Evolutionary conservation across 257 asterid genomes (phyloP).

Genomic region (Solanum lycopersicoides): DNA sequence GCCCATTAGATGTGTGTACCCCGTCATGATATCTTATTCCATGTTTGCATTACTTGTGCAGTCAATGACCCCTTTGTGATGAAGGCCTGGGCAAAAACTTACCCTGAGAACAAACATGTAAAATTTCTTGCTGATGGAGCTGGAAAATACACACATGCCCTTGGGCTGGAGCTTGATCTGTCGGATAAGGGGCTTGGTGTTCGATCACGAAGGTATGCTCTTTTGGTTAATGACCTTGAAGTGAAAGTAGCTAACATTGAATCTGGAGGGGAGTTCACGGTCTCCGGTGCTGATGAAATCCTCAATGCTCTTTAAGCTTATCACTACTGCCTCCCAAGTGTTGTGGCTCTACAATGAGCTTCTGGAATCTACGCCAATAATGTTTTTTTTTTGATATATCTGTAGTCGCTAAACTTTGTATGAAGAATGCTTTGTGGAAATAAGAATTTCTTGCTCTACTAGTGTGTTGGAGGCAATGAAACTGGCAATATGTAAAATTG

Average conservation of each 20-base stretch:
- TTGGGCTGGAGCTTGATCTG: slow-evolving; percentile 83
- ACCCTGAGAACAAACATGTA: slow-evolving; percentile 67
- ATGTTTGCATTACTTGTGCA: slow-evolving; percentile 11
- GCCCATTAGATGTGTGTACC: background rate
- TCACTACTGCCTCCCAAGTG: background rate
- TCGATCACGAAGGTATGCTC: slow-evolving; percentile 73
- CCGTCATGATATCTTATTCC: background rate
- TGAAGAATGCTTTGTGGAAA: background rate
- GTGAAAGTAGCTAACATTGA: slow-evolving; percentile 73
- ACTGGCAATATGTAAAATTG: background rate
- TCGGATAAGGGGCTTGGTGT: slow-evolving; percentile 76
- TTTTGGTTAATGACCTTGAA: slow-evolving; percentile 72
- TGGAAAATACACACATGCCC: slow-evolving; percentile 59
- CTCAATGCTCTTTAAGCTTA: slow-evolving; percentile 57
- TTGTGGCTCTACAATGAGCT: background rate
- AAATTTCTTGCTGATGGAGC: slow-evolving; percentile 91
- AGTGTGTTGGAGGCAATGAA: background rate
- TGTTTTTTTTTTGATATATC: background rate
- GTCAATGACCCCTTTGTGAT: slow-evolving; percentile 94
- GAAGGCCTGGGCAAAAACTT: slow-evolving; percentile 97
- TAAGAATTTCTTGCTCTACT: background rate
- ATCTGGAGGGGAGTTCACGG: slow-evolving; percentile 84
- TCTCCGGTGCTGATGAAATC: slow-evolving; percentile 83
- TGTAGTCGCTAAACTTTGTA: background rate
- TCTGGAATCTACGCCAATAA: background rate